These are phyloP conservation scores for Starmerella apicola DNA, from an alignment of 805 yeast genomes.

Conservation along the genomic window DNA sequence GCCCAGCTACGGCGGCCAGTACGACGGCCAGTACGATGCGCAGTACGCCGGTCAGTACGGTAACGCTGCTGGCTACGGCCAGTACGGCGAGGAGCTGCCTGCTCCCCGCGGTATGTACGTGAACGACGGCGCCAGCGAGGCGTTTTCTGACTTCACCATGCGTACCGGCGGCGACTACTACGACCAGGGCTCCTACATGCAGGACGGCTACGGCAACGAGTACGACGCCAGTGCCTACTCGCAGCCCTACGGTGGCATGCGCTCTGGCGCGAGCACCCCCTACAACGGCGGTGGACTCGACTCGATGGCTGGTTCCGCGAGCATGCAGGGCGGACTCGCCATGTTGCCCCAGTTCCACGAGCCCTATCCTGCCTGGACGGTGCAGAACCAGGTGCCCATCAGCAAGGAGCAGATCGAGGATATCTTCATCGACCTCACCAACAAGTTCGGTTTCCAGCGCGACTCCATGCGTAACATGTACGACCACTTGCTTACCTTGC, in stretches of 20 bases:
- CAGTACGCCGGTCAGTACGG: conserved; percentile 22
- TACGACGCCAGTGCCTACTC: conserved; percentile 24
- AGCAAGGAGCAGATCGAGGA: conserved; percentile 48
- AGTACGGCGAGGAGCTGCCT: conserved; percentile 12
- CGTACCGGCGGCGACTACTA: conserved; percentile 33
- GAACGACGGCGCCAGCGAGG: conserved; percentile 30
- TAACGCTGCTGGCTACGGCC: conserved; percentile 14
- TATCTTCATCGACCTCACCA: conserved; percentile 47
- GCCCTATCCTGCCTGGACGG: conserved; percentile 99
- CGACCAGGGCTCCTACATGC: conserved; percentile 25
- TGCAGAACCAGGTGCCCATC: conserved; percentile 76
- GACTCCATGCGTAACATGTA: conserved; percentile 68
- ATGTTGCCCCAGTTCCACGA: conserved; percentile 37
- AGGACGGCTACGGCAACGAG: conserved; percentile 24
- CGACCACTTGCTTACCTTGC: conserved; percentile 64
- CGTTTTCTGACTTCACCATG: conserved; percentile 34
- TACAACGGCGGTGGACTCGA: conserved; percentile 37
- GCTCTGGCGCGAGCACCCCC: conserved; percentile 88
- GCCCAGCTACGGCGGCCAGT: neutral
- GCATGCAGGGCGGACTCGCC: conserved; percentile 2
- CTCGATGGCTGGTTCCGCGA: conserved; percentile 41
- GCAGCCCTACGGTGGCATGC: conserved; percentile 36
- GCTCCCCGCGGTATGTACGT: conserved; percentile 23
- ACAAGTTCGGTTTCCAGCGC: conserved; percentile 70
- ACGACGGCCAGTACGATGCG: conserved; percentile 6